A percentile compares a stretch with the other conserved stretches of the same genome.
phyloP scores from a whole-genome alignment of 345 rosid genomes.

The Citrus sp. region DNA sequence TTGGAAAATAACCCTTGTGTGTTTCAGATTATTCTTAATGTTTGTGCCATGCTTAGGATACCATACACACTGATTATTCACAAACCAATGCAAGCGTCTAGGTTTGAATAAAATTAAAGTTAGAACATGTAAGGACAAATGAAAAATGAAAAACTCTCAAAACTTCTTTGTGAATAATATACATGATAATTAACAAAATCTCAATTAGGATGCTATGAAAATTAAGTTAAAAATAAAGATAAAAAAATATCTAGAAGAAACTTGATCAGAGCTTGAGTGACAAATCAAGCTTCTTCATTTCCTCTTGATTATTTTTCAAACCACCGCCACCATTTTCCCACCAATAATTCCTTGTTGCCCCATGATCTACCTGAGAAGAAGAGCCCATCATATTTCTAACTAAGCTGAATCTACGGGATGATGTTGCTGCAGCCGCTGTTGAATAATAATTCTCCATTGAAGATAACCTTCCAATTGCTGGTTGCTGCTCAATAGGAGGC shows the following conservation, averaged over 20 bases:
- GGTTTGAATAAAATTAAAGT: background rate
- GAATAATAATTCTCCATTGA: constrained; percentile 28
- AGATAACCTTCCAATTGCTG: constrained; percentile 51
- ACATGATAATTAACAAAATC: constrained; percentile 24
- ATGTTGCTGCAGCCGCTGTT: constrained; percentile 11
- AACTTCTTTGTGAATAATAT: constrained; percentile 18
- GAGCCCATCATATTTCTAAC: constrained; percentile 27
- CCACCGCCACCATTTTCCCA: constrained; percentile 19
- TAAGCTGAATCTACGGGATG: constrained; percentile 36
- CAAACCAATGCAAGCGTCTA: background rate
- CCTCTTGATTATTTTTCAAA: constrained; percentile 41
- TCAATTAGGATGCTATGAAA: constrained; percentile 2
- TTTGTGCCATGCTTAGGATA: background rate
- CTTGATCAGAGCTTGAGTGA: constrained; percentile 56
- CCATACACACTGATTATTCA: background rate
- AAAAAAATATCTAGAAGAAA: background rate
- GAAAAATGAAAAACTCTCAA: background rate
- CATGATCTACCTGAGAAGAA: constrained; percentile 25
- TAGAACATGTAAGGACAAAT: background rate
- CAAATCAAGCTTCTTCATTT: constrained; percentile 59
- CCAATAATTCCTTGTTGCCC: constrained; percentile 25
- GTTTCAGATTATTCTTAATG: background rate
- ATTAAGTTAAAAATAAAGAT: background rate
- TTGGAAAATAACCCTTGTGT: background rate
- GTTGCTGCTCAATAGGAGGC: constrained; percentile 43